Conservation (phyloP, 1,139 yeast species). For the Yamadazyma pseudoaaseri region DNA sequence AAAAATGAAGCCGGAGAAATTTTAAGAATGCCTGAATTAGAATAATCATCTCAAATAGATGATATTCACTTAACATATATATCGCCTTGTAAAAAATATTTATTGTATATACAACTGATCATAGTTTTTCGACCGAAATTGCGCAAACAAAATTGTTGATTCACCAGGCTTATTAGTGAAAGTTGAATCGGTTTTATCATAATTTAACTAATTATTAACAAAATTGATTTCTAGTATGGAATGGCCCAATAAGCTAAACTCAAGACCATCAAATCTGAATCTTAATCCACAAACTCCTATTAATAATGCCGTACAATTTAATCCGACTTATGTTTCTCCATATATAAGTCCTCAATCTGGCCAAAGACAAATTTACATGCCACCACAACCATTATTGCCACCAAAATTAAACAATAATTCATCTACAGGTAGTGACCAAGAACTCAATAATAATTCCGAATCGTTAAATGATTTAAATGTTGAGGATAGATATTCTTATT, state of each 20-base stretch:
- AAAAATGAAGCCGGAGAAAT: conserved; percentile 71
- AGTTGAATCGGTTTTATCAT: too few relatives aligned
- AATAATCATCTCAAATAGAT: too few relatives aligned
- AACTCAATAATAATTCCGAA: background rate
- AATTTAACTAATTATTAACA: too few relatives aligned
- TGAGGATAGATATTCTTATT: conserved; percentile 45
- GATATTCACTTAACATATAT: too few relatives aligned
- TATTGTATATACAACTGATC: background rate
- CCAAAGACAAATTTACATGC: conserved; percentile 2
- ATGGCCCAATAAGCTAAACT: conserved; percentile 1
- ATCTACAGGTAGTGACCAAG: background rate
- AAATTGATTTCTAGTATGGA: conserved; percentile 2
- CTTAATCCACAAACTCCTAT: conserved; percentile 4
- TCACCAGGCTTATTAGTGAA: too few relatives aligned
- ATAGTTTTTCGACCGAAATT: background rate
- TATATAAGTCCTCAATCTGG: conserved; percentile 2
- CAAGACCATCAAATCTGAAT: conserved; percentile 2
- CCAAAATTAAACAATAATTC: background rate
- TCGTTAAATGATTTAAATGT: background rate
- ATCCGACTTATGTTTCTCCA: conserved; percentile 3
- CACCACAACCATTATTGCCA: conserved; percentile 3
- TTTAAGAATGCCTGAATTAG: conserved; percentile 78
- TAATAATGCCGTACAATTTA: conserved; percentile 2
- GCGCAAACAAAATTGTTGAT: background rate
- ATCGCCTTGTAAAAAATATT: too few relatives aligned